Base-by-base conservation (phyloP, 768 basidiomycete species). In the Pulveroboletus sp. region DNA sequence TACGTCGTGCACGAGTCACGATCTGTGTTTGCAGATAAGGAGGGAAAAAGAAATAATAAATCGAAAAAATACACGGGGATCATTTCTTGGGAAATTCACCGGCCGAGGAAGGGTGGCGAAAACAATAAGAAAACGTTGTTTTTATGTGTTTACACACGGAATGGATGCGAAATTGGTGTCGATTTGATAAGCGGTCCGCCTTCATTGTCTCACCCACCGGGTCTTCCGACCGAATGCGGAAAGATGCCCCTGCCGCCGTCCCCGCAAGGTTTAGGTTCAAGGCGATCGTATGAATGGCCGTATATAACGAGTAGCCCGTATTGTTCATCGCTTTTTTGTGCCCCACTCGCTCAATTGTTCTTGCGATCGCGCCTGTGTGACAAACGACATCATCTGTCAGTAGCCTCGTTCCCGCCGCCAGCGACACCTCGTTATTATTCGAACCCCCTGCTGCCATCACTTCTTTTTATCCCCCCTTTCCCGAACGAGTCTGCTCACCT, bases 341-440 rank as follows among this genome's bases (percentile, higher is more conserved):
- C 77, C 79, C 79, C 79, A 74, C 76, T 71, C 68, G 72, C 73
- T 70, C 76, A 81, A 83, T 83, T 84, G 82, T 83, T 79, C 65
- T 68, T 50, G 68, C 68, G 69, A 69, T 65, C 58, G 61, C 66
- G 68, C 61, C 57, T 71, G 68, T 70, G 72, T 73, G 70, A 75
- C 73, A 75, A n/a, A n/a, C n/a, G n/a, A 74, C 75, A 68, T 71
- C 74, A 77, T 73, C 73, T 62, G 65, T 69, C 67, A 69, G 65
- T 57, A 68, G 50, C 65, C 67, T 64, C 61, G 67, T 76, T 75
- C 75, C 64, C 63, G 53, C 64, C 63, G 53, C 47, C 54, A 53
- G 65, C 63, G 63, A 67, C 57, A 79, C 77, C 76, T 67, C 70
- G 12, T n/a, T 29, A 70, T 71, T 73, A 73, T 67, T 43, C 62